Evolutionary conservation across 768 basidiomycete genomes (phyloP).

Genomic region (Boletales sp.): DNA sequence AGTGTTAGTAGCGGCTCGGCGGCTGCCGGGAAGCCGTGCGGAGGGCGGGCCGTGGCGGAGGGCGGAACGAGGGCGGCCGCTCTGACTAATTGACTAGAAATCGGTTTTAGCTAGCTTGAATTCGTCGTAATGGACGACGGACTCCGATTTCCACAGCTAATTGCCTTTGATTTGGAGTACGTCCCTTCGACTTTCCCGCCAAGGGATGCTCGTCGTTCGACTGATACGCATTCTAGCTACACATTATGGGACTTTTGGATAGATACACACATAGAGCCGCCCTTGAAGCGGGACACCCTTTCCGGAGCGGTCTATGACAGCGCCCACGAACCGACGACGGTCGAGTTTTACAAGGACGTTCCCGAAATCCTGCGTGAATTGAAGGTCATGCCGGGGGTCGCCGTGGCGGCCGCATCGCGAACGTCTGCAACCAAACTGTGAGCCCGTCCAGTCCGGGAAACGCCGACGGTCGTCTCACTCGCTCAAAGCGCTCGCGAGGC

Average conservation of each 20-base stretch:
- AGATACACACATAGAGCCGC: slow-evolving; percentile 68
- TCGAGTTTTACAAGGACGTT: slow-evolving; percentile 77
- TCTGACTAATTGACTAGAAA: no score
- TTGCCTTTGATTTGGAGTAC: slow-evolving; percentile 84
- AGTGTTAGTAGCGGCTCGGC: no score
- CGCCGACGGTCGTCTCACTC: not conserved
- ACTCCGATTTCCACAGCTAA: slow-evolving; percentile 49
- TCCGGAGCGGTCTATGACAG: slow-evolving; percentile 26
- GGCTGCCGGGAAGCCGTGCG: no score
- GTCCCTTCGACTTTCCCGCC: slow-evolving; percentile 16
- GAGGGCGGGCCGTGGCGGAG: no score
- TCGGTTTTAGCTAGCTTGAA: no score
- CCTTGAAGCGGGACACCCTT: slow-evolving; percentile 44
- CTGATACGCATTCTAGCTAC: slow-evolving; percentile 47
- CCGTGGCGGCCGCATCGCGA: slow-evolving; percentile 72
- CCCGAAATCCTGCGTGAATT: slow-evolving; percentile 65
- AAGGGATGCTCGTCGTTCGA: not conserved
- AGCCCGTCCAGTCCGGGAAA: slow-evolving; percentile 18
- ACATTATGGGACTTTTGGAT: slow-evolving; percentile 89
- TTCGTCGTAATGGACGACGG: slow-evolving; percentile 1
- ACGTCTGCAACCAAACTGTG: slow-evolving; percentile 69
- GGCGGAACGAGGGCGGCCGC: no score
- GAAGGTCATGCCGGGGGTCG: slow-evolving; percentile 40
- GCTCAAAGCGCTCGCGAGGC: slow-evolving; percentile 66
- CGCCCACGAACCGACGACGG: slow-evolving; percentile 21